A percentile compares a stretch with the other conserved stretches of the same genome.
Conservation (phyloP, 2,329 filamentous ascomycete genomes). For the Elsinoe arachidis region DNA sequence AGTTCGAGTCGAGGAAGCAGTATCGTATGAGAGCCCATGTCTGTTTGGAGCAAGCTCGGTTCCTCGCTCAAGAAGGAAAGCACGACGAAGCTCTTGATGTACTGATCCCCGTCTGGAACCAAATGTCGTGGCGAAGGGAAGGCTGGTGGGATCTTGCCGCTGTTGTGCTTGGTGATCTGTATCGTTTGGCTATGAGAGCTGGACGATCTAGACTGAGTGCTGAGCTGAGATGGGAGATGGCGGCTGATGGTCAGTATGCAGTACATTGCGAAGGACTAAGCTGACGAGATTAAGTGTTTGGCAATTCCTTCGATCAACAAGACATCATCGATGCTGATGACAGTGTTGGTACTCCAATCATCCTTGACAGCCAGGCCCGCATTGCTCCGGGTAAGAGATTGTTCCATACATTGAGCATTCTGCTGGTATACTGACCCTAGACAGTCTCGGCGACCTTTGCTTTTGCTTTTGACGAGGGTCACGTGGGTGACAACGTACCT, state of each 20-base stretch:
- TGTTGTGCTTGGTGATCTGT: slow-evolving; percentile 45
- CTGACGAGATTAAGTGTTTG: background rate
- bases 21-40: slow-evolving; percentile 46
- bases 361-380: slow-evolving; percentile 13
- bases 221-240: slow-evolving; percentile 16
- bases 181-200: slow-evolving; percentile 39
- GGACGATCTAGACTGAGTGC: slow-evolving; percentile 1
- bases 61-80: slow-evolving; percentile 41
- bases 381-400: slow-evolving; percentile 13
- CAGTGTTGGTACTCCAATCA: slow-evolving; percentile 4
- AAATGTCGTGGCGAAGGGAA: slow-evolving; percentile 49
- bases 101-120: slow-evolving; percentile 47
- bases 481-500: slow-evolving; percentile 14
- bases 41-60: slow-evolving; percentile 46
- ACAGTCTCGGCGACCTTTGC: slow-evolving; percentile 14
- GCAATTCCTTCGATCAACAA: background rate
- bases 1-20: slow-evolving; percentile 47
- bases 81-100: slow-evolving; percentile 45
- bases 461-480: slow-evolving; percentile 15
- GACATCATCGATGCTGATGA: background rate
- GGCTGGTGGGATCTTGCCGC: slow-evolving; percentile 52
- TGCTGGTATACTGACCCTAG: background rate
- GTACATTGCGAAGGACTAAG: background rate
- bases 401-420: too few species aligned
- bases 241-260: slow-evolving; percentile 12